These are phyloP conservation scores for Allium sativum DNA, from an alignment of 106 monocot genomes.

Conservation along the genomic window DNA sequence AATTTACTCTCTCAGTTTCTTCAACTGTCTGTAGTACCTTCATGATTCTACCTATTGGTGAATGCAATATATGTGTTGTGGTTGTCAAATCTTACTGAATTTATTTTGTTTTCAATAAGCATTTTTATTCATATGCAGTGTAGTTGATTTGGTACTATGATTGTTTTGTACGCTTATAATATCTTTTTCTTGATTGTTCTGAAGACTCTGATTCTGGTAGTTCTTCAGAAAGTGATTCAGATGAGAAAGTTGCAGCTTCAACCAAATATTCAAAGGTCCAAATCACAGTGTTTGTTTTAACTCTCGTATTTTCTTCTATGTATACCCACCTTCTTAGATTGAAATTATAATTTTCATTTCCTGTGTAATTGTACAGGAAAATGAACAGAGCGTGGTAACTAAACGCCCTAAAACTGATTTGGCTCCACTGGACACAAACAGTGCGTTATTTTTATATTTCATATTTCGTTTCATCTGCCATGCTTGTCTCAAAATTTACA, in stretches of 20 bases:
- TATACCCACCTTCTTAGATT: not conserved
- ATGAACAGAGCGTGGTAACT: slow-evolving; percentile 10
- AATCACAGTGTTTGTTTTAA: not conserved
- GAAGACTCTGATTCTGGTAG: slow-evolving; percentile 44
- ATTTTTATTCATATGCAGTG: no score
- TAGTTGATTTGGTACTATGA: no score
- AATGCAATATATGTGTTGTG: no score
- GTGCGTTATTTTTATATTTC: not conserved
- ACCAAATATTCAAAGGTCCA: slow-evolving; percentile 29
- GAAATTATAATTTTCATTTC: not conserved
- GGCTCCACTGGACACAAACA: not conserved
- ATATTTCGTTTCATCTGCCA: no score
- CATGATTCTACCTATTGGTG: not conserved
- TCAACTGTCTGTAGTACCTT: not conserved
- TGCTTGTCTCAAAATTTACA: no score
- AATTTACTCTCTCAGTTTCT: not conserved
- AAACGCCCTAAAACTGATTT: not conserved
- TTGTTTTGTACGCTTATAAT: no score
- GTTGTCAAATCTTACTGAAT: no score
- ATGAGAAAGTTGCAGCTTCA: slow-evolving; percentile 22
- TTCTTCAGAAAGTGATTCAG: slow-evolving; percentile 42
- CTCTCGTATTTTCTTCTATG: not conserved
- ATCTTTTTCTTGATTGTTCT: not conserved
- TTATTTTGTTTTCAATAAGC: no score
- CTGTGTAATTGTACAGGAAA: slow-evolving; percentile 24